phyloP scores from a whole-genome alignment of 73 alveolate species.

The Paramecium bursaria region DNA sequence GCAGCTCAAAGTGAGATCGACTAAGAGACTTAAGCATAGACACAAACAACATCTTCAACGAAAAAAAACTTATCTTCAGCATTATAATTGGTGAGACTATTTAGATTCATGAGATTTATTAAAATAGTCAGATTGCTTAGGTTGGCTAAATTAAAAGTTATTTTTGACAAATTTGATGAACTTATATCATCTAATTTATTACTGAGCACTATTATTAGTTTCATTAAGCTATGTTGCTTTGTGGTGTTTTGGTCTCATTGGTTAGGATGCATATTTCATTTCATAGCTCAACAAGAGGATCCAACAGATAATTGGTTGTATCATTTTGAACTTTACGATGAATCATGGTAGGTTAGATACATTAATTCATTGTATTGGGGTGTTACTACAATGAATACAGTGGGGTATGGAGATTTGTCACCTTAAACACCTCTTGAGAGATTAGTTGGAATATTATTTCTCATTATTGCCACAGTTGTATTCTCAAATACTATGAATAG shows the following conservation, averaged over 20 bases:
- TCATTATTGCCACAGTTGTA: constrained; percentile 76
- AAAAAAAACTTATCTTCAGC: constrained; percentile 58
- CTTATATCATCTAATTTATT: constrained; percentile 37
- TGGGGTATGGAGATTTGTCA: constrained; percentile 86
- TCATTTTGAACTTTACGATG: constrained; percentile 65
- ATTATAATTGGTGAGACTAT: constrained; percentile 28
- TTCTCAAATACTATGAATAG: constrained; percentile 75
- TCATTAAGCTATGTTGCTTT: constrained; percentile 61
- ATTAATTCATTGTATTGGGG: constrained; percentile 76
- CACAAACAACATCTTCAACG: constrained; percentile 43
- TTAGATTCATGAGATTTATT: constrained; percentile 69
- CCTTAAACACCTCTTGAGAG: constrained; percentile 75
- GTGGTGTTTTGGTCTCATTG: constrained; percentile 75
- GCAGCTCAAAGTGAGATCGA: constrained; percentile 33
- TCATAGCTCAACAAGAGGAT: constrained; percentile 72
- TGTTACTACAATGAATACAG: constrained; percentile 78
- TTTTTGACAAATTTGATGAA: constrained; percentile 61
- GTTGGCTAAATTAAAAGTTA: constrained; percentile 33
- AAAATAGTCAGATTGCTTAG: constrained; percentile 67
- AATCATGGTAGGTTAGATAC: constrained; percentile 68
- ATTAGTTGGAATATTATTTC: constrained; percentile 70
- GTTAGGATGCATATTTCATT: constrained; percentile 76
- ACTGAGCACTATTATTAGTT: constrained; percentile 68
- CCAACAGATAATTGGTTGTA: constrained; percentile 73
- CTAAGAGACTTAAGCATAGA: background rate